These are phyloP conservation scores for Apiospora arundinis DNA, from an alignment of 2,329 filamentous ascomycete genomes.

Conservation along the genomic window DNA sequence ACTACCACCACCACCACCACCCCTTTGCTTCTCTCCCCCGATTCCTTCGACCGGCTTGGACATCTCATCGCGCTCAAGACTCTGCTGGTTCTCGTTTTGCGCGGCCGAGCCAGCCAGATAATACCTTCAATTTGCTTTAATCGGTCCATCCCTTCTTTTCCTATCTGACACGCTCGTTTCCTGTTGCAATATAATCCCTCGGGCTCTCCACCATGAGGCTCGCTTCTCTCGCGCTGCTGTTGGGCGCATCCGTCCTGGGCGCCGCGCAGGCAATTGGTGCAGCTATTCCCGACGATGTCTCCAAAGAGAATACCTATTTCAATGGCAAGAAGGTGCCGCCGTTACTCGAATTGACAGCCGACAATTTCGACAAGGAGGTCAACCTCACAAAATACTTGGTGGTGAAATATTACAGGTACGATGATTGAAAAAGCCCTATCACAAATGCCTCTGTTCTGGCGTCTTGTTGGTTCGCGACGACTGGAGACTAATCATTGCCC, in stretches of 20 bases:
- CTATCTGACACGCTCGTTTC: constrained; percentile 31
- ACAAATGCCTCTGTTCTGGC: neutral
- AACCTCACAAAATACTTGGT: constrained; percentile 60
- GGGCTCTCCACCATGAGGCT: constrained; percentile 49
- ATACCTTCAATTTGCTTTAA: constrained; percentile 12
- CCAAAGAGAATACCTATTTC: constrained; percentile 62
- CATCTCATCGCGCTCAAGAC: constrained; percentile 13
- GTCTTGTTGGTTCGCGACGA: neutral
- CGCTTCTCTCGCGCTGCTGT: constrained; percentile 51
- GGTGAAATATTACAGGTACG: constrained; percentile 73
- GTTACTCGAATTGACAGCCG: constrained; percentile 63
- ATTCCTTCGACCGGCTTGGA: constrained; percentile 10
- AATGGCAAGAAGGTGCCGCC: constrained; percentile 72
- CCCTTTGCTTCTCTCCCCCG: constrained; percentile 10
- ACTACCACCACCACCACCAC: neutral
- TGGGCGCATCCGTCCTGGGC: constrained; percentile 52
- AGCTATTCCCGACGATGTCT: constrained; percentile 46
- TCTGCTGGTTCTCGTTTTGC: constrained; percentile 19
- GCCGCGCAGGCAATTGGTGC: constrained; percentile 43
- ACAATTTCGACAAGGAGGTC: constrained; percentile 62
- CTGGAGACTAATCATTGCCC: constrained; percentile 11
- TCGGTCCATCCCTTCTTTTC: neutral
- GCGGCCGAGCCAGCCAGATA: constrained; percentile 10
- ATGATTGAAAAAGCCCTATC: constrained; percentile 20
- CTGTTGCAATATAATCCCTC: constrained; percentile 26